Base-by-base conservation (phyloP, 768 basidiomycete genomes). In the Boletus tomentosulus region DNA sequence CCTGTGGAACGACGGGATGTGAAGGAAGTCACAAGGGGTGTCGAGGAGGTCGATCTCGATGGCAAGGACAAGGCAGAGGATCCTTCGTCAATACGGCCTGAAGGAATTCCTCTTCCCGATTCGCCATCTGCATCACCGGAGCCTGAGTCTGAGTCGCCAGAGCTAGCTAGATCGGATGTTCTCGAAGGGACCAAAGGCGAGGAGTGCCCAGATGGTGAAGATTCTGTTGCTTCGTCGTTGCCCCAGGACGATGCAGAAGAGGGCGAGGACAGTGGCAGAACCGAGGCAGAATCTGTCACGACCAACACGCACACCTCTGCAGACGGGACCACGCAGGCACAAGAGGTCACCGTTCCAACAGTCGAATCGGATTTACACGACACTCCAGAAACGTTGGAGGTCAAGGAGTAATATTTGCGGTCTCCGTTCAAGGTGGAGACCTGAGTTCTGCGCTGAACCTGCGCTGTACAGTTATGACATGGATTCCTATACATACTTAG, bases 1-100 rank as follows among this genome's bases (percentile, higher is more conserved):
- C 57, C 61, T 27, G 62, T 73, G 34, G 73, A 70, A 51, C 63
- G 60, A n/a, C 71, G 73, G 53, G 82, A 73, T 31, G 85, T 89
- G 24, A 87, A 84, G 65, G 85, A 84, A 61, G 85, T 89, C 56
- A 87, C 86, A 0, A 65, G 78, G 62, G 86, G 86, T 4, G 88
- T 89, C 46, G 75, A 84, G 57, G 77, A 84, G 57, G 86, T 88
- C 47, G 86, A 83, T 50, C 69, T 88, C 46, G 79, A 80, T 35
- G 83, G 77, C 30, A 56, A 55, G 50, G 58, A 51, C 43, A 15
- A 56, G 39, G 53, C 51, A 31, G 58, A 59, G 27, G 57, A 48
- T 27, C 28, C 19, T 9, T 54, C 57, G 13, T 57, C 59, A 24
- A 57, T 55, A 50, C 52, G 34, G 4, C 70, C 75, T 4, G 71